A percentile compares a stretch with the other conserved stretches of the same genome.
These are phyloP conservation scores for bread wheat (Triticum aestivum) DNA, from an alignment of 176 grass and related monocot species.

Conservation along the genomic window IWGSC_CS_RefSeq_v2.1 NC_057802.1:192658438-192658937, in stretches of 20 bases:
- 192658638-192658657: not conserved
- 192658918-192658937: conserved; percentile 58
- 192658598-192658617: not conserved
- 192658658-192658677: not conserved
- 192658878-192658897: conserved; percentile 23
- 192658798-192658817: not conserved
- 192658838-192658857: not conserved
- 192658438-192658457: conserved; percentile 78
- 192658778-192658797: not conserved
- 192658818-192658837: too few relatives aligned
- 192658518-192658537: not conserved
- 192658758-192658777: conserved; percentile 15
- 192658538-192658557: not conserved
- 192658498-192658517: conserved; percentile 30
- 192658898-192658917: conserved; percentile 21
- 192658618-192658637: not conserved
- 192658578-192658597: not conserved
- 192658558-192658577: not conserved
- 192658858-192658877: not conserved
- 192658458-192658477: conserved; percentile 90
- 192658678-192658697: not conserved
- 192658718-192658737: not conserved
- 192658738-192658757: not conserved
- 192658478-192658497: conserved; percentile 72
- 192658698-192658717: not conserved